Evolutionary conservation across 306 rosid species (phyloP), one percentile per base, ranked within the genome.

Genomic region (Begonia fuchsioides): DNA sequence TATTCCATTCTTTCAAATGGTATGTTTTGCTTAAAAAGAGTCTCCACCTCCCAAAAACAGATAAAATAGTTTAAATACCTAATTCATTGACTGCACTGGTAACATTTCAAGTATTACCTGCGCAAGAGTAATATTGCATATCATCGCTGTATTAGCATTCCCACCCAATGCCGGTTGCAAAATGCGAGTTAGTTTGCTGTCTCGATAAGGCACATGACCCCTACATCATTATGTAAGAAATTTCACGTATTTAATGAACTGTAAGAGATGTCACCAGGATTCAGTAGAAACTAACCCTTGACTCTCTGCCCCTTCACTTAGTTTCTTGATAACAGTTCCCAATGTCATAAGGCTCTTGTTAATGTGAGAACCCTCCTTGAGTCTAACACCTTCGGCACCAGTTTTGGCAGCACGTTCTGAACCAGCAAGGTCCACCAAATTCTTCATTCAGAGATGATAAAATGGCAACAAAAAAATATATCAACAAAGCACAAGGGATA

Each of bases 401-500:
- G 97, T 84, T 77, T 90, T 90, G 60, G 95, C 94, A 57, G 93
- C 97, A 54, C 97, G 95, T 61, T 90, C 97, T 48, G 97, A 90
- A 75, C 97, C 97, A 63, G 97, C 97, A 72, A 90, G 95, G 67
- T 90, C 97, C 60, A 90, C 97, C 58, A 90, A 77, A 71, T 90
- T 90, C 97, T 90, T 56, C 38, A 73, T 51, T 43, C 47, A 20
- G 54, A 57, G 57, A 66, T 43, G 52, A 35, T n/a, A 60, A 41
- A 39, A 49, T 62, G 49, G 38, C 11, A 48, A 47, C 12, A 41
- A 26, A 19, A 17, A 49, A 11, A 15, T 0, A 20, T 44, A 17
- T n/a, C 18, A 45, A 39, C 17, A 35, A 56, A 43, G n/a, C 14
- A 61, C 32, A 43, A 55, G 15, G 49, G 63, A 52, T 53, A 18